These are phyloP conservation scores for Lyophyllum shimeji DNA, from an alignment of 768 basidiomycete species.

Conservation along the genomic window DNA sequence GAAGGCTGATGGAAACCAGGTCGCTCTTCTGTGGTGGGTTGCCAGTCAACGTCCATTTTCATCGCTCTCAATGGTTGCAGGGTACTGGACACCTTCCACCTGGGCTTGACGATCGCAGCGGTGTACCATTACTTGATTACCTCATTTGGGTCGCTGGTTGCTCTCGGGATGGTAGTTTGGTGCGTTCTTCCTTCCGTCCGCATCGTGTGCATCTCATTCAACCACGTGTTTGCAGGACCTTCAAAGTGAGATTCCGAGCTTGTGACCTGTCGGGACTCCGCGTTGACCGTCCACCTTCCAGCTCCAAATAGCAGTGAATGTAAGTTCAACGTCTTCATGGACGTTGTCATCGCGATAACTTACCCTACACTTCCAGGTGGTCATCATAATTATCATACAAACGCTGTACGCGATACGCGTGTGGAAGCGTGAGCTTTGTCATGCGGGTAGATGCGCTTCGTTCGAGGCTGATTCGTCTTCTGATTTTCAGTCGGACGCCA, in stretches of 20 bases:
- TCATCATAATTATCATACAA: conserved; percentile 28
- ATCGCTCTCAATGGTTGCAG: conserved; percentile 3
- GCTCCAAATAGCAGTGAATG: conserved; percentile 26
- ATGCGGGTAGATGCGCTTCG: neutral
- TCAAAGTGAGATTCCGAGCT: conserved; percentile 18
- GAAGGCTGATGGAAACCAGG: conserved; percentile 7
- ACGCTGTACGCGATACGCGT: conserved; percentile 27
- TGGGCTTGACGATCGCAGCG: conserved; percentile 23
- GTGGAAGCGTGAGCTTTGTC: conserved; percentile 26
- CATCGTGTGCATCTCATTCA: neutral
- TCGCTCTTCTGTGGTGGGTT: conserved; percentile 21
- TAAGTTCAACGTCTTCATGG: conserved; percentile 7
- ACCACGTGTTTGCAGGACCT: conserved; percentile 14
- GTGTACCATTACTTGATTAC: conserved; percentile 28
- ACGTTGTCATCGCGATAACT: neutral
- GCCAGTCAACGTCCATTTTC: neutral
- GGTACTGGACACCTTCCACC: conserved; percentile 24
- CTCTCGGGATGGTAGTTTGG: conserved; percentile 11
- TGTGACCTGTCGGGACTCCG: neutral
- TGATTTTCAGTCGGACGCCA: conserved; percentile 17
- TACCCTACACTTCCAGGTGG: conserved; percentile 14
- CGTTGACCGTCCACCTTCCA: neutral
- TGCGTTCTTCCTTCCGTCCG: conserved; percentile 1
- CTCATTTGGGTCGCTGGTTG: conserved; percentile 21
- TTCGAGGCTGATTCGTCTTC: neutral